Conservation (phyloP, 306 rosid genomes). For the Acacia acuminata region DNA sequence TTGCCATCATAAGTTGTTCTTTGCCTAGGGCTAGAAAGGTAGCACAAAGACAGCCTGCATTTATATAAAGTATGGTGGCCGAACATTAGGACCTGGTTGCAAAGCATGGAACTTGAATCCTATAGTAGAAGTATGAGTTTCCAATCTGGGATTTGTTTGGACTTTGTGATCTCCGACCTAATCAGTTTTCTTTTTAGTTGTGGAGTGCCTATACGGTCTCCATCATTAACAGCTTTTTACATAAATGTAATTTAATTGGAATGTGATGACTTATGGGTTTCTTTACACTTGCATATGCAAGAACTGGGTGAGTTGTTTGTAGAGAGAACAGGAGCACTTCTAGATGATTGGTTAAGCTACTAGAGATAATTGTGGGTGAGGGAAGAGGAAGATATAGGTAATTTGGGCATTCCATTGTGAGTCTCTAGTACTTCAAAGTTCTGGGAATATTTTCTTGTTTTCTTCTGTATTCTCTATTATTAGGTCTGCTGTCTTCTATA, state of each 20-base stretch:
- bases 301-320: neutral
- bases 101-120: no score
- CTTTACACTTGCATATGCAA: neutral
- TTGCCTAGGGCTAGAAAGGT: neutral
- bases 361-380: neutral
- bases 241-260: neutral
- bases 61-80: neutral
- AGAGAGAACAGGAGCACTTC: neutral
- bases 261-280: neutral
- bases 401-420: neutral
- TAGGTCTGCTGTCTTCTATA: neutral
- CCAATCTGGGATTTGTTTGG: neutral
- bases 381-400: neutral
- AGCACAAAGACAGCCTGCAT: neutral
- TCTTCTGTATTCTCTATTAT: neutral
- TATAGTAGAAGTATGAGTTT: neutral
- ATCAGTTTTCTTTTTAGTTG: neutral
- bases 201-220: neutral
- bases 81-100: neutral
- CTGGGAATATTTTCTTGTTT: neutral
- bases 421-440: neutral
- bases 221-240: neutral
- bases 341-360: neutral
- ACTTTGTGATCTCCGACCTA: neutral
- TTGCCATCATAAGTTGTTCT: neutral